Evolutionary conservation across 441 rosid genomes (phyloP).

Genomic region (Capsella rubella): DNA sequence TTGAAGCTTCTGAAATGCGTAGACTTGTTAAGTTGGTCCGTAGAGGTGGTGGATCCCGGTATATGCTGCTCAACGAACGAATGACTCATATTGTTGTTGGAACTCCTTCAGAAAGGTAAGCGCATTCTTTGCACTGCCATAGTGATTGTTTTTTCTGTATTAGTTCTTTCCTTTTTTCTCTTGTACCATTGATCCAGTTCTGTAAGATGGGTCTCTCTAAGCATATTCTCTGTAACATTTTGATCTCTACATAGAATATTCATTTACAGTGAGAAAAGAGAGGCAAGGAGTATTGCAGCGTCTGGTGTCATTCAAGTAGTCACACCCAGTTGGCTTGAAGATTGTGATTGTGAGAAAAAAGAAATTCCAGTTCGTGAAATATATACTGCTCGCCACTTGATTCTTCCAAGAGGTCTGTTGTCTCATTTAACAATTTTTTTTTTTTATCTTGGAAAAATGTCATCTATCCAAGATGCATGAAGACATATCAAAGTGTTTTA

Average conservation of each 20-base stretch:
- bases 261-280: slow-evolving; percentile 80
- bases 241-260: slow-evolving; percentile 35
- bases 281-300: slow-evolving; percentile 83
- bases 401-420: slow-evolving; percentile 86
- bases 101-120: slow-evolving; percentile 91
- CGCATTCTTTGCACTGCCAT: slow-evolving; percentile 42
- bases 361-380: slow-evolving; percentile 69
- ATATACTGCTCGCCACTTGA: slow-evolving; percentile 79
- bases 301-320: slow-evolving; percentile 90
- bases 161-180: slow-evolving; percentile 9
- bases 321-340: slow-evolving; percentile 90
- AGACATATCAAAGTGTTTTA: slow-evolving; percentile 31
- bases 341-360: slow-evolving; percentile 79
- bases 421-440: slow-evolving; percentile 31
- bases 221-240: slow-evolving; percentile 33
- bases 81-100: slow-evolving; percentile 94
- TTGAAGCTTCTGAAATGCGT: slow-evolving; percentile 87
- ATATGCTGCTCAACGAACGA: slow-evolving; percentile 65
- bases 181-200: slow-evolving; percentile 22
- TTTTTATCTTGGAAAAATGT: slow-evolving; percentile 29
- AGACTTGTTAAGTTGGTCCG: slow-evolving; percentile 82
- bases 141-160: slow-evolving; percentile 50
- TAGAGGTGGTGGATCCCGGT: slow-evolving; percentile 92
- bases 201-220: slow-evolving; percentile 19
- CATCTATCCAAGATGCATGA: slow-evolving; percentile 30